These are phyloP conservation scores for Thalassiosira profunda DNA, from an alignment of 108 stramenopile genomes.

Conservation along the genomic window DNA sequence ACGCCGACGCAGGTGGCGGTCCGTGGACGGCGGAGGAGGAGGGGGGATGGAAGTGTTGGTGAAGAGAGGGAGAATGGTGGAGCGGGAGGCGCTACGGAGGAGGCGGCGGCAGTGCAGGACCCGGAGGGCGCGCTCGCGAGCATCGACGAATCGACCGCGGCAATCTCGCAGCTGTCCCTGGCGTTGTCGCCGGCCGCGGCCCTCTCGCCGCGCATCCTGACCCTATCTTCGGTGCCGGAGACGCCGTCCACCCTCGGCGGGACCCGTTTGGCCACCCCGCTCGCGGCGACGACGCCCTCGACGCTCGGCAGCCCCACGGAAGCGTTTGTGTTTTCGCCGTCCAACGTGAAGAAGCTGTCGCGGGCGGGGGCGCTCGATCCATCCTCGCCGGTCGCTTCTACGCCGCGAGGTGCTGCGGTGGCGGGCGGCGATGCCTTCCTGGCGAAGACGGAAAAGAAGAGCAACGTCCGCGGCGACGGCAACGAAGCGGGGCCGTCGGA, in stretches of 20 bases:
- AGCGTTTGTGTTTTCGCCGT: slow-evolving; percentile 51
- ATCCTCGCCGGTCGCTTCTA: neutral
- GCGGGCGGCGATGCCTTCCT: neutral
- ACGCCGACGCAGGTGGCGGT: slow-evolving; percentile 35
- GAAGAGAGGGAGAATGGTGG: slow-evolving; percentile 1
- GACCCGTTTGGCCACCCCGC: neutral
- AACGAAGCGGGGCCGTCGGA: too few relatives aligned
- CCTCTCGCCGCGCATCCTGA: too few relatives aligned
- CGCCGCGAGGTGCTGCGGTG: neutral
- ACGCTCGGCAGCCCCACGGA: too few relatives aligned
- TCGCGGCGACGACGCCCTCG: neutral
- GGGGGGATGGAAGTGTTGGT: neutral
- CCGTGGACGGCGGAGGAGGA: neutral
- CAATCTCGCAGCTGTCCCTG: too few relatives aligned
- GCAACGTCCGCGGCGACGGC: neutral
- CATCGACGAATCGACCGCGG: too few relatives aligned
- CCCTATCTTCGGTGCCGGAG: too few relatives aligned
- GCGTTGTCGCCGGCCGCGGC: too few relatives aligned
- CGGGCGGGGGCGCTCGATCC: neutral
- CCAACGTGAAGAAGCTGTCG: slow-evolving; percentile 36
- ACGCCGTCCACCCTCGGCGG: neutral
- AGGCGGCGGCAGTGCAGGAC: too few relatives aligned
- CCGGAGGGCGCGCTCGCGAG: too few relatives aligned
- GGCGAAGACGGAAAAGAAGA: neutral
- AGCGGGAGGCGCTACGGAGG: neutral